phyloP scores from a whole-genome alignment of 225 moss, liverwort and hornwort species.

The Thuidium tamariscinum region DNA sequence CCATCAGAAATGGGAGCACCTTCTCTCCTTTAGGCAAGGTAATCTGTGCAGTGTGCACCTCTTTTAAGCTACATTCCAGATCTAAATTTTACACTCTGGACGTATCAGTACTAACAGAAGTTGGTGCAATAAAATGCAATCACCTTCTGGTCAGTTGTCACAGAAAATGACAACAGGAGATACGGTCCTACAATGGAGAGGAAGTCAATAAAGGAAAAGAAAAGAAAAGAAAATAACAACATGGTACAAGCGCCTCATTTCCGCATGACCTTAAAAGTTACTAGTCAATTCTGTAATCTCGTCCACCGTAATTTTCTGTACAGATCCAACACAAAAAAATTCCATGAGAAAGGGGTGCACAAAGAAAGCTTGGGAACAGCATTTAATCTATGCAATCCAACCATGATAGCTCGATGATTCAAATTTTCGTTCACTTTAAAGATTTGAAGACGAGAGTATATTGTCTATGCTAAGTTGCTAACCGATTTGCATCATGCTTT shows the following conservation, averaged over 20 bases:
- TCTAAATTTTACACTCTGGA: slow-evolving; percentile 22
- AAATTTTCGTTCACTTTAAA: too few species aligned
- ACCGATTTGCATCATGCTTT: not conserved
- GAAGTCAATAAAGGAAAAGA: not conserved
- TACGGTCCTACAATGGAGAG: slow-evolving; percentile 1
- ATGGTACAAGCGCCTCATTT: slow-evolving; percentile 4
- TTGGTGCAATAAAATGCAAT: not conserved
- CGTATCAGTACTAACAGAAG: slow-evolving; percentile 3
- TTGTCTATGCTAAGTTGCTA: not conserved
- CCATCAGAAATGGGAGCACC: not conserved
- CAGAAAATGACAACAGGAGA: not conserved
- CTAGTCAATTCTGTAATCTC: slow-evolving; percentile 65
- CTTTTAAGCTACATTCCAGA: not conserved
- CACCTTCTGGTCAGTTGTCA: not conserved
- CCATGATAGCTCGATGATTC: not conserved
- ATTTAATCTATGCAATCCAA: not conserved
- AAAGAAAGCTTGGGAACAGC: not conserved
- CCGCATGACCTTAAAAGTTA: slow-evolving; percentile 20
- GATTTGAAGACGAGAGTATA: not conserved
- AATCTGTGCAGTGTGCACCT: not conserved
- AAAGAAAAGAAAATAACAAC: not conserved
- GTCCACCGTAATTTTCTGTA: slow-evolving; percentile 58
- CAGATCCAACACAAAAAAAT: not conserved
- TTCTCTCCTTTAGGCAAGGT: not conserved
- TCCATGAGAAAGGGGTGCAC: not conserved